Percentiles rank a stretch among this genome's conserved stretches.
These are phyloP conservation scores for Penicillium sp. DNA, from an alignment of 2,329 filamentous ascomycete genomes.

Conservation along the genomic window DNA sequence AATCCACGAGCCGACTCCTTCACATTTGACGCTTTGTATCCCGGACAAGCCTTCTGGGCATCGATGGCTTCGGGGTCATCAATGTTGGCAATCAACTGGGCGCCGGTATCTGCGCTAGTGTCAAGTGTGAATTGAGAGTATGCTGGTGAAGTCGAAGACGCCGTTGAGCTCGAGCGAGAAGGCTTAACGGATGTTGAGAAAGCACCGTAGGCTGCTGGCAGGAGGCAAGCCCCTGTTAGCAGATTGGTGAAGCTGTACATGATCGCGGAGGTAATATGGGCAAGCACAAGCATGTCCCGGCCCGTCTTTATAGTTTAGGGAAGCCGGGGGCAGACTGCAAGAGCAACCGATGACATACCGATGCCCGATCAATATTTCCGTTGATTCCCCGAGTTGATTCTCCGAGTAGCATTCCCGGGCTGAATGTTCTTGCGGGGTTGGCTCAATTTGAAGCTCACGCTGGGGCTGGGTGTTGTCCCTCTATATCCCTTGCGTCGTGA, in stretches of 20 bases:
- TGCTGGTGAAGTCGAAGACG: slow-evolving; percentile 18
- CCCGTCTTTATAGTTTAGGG: slow-evolving; percentile 16
- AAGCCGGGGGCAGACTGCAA: background rate
- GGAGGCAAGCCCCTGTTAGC: slow-evolving; percentile 26
- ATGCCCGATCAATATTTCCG: slow-evolving; percentile 15
- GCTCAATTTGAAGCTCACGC: background rate
- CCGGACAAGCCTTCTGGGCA: slow-evolving; percentile 64
- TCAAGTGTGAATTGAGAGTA: slow-evolving; percentile 50
- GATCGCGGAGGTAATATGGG: background rate
- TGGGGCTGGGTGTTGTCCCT: slow-evolving; percentile 5
- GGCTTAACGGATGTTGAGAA: slow-evolving; percentile 15
- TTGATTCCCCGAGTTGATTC: slow-evolving; percentile 20
- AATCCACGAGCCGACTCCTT: slow-evolving; percentile 50
- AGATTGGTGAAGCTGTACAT: slow-evolving; percentile 29
- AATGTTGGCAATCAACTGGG: slow-evolving; percentile 61
- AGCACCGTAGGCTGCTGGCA: slow-evolving; percentile 27
- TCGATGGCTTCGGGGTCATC: slow-evolving; percentile 64
- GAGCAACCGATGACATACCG: background rate
- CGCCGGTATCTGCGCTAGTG: slow-evolving; percentile 48
- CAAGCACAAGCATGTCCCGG: background rate
- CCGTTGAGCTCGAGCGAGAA: background rate
- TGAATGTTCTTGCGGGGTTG: slow-evolving; percentile 19
- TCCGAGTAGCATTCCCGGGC: background rate
- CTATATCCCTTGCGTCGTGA: background rate
- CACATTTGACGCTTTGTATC: slow-evolving; percentile 58